Base-by-base conservation (phyloP, 2,329 filamentous ascomycete genomes). In the Cladosporium velox region DNA sequence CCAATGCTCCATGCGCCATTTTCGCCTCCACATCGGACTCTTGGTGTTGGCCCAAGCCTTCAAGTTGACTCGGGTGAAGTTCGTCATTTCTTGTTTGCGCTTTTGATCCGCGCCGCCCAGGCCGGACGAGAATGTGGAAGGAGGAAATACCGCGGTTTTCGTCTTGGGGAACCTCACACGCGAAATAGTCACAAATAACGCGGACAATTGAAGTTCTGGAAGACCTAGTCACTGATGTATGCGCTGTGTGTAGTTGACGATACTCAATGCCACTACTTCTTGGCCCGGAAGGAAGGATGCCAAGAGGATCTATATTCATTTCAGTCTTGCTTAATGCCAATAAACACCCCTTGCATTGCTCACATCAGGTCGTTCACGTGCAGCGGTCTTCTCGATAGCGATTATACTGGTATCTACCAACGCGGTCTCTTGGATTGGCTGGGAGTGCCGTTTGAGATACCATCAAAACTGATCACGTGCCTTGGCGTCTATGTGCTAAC, bases 11-110 rank as follows among this genome's bases (percentile, higher is more conserved):
- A 47, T 64, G 61, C 61, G 61, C 51, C 61, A 64, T 64, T 64
- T 64, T 64, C 47, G 61, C 61, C 51, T 64, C 61, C 61, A 64
- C 61, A 57, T 64, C 61, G 61, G 61, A 52, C 49, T 30, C 24
- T 26, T n/a, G 26, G 30, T n/a, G 14, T 15, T 30, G 18, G n/a
- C 47, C 61, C 51, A 57, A 47, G 61, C 61, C 61, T 64, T 35
- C 12, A 14, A 35, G 30, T 63, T 35, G 54, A 24, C 32, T 49
- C 51, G 51, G 61, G 5, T 55, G 61, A 57, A 64, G 51, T 64
- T 57, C 61, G 61, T 64, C 61, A 64, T 64, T 62, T 62, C 59
- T 62, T 62, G 30, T 21, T n/a, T 21, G 38, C 38, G 38, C 38
- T n/a, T 44, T 44, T n/a, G 38, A 21, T 35, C 21, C 41, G 24